These are phyloP conservation scores for Pugionium cornutum DNA, from an alignment of 345 rosid species.

Conservation along the genomic window DNA sequence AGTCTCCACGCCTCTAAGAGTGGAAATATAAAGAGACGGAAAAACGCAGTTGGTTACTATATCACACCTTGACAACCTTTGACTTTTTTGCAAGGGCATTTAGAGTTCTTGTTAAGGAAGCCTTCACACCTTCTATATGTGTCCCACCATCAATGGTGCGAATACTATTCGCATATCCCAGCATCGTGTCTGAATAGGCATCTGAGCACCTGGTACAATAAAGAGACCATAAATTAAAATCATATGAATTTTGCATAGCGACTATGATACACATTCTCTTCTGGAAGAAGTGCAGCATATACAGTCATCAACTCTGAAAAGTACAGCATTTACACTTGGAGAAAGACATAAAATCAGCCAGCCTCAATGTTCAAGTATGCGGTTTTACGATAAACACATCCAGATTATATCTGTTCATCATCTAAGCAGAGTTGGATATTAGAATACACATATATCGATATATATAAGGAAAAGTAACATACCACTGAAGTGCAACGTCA, in stretches of 20 bases:
- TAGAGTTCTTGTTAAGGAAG: constrained; percentile 87
- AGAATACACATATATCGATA: neutral
- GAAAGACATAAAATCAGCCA: constrained; percentile 10
- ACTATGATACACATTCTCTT: constrained; percentile 14
- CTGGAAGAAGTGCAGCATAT: constrained; percentile 9
- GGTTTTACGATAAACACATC: neutral
- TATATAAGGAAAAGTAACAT: constrained; percentile 30
- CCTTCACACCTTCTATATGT: constrained; percentile 90
- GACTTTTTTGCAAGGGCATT: constrained; percentile 85
- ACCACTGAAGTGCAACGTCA: constrained; percentile 93
- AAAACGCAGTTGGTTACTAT: constrained; percentile 13
- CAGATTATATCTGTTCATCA: constrained; percentile 10
- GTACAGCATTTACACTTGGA: neutral
- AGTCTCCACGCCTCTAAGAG: constrained; percentile 1
- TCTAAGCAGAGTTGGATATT: neutral
- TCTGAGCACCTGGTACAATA: constrained; percentile 72
- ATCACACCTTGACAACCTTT: constrained; percentile 73
- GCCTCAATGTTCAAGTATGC: constrained; percentile 4
- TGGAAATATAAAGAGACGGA: neutral
- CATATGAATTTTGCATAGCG: constrained; percentile 3
- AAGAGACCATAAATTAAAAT: constrained; percentile 12
- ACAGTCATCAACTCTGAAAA: constrained; percentile 14
- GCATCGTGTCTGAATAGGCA: constrained; percentile 90
- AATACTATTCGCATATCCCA: constrained; percentile 94
- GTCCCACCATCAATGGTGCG: constrained; percentile 97